Percentiles rank a stretch among this genome's conserved stretches.
Conservation (phyloP, 805 yeast genomes). For the Naumovozyma dairenensis region DNA sequence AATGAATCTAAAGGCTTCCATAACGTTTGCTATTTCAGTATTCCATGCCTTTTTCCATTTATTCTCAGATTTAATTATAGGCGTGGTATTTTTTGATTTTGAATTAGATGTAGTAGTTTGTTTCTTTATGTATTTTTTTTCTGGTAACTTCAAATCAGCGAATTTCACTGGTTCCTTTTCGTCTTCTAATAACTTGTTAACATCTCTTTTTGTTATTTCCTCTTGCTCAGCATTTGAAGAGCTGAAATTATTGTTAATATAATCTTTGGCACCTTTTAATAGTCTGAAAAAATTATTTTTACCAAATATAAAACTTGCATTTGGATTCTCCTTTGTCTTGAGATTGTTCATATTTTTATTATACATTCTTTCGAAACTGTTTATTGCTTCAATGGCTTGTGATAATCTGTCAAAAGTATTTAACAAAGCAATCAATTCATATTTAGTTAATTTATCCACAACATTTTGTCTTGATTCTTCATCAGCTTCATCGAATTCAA, state of each 20-base stretch:
- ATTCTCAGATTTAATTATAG: slow-evolving; percentile 5
- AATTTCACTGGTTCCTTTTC: slow-evolving; percentile 8
- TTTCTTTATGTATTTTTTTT: slow-evolving; percentile 3
- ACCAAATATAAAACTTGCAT: slow-evolving; percentile 20
- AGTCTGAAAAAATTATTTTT: slow-evolving; percentile 27
- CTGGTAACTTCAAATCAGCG: slow-evolving; percentile 23
- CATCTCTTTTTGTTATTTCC: background rate
- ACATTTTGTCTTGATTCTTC: slow-evolving; percentile 37
- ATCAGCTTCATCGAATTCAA: slow-evolving; percentile 52
- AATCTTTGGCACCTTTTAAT: slow-evolving; percentile 21
- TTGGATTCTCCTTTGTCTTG: slow-evolving; percentile 9
- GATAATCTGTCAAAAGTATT: slow-evolving; percentile 91
- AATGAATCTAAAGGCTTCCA: slow-evolving; percentile 56
- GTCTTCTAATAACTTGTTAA: background rate
- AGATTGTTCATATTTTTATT: slow-evolving; percentile 23
- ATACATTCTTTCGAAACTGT: slow-evolving; percentile 55
- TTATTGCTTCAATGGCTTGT: slow-evolving; percentile 68
- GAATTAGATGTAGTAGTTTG: too few relatives aligned
- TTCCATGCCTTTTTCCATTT: slow-evolving; percentile 37
- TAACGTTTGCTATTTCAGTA: slow-evolving; percentile 42
- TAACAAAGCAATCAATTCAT: slow-evolving; percentile 81
- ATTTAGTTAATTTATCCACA: slow-evolving; percentile 54
- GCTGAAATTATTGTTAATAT: slow-evolving; percentile 6
- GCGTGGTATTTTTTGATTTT: too few relatives aligned
- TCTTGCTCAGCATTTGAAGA: background rate